Evolutionary conservation across 1,284 basidiomycete genomes (phyloP), one percentile per base, ranked within the genome.

Genomic region (Austroboletus novae-zelandiae): DNA sequence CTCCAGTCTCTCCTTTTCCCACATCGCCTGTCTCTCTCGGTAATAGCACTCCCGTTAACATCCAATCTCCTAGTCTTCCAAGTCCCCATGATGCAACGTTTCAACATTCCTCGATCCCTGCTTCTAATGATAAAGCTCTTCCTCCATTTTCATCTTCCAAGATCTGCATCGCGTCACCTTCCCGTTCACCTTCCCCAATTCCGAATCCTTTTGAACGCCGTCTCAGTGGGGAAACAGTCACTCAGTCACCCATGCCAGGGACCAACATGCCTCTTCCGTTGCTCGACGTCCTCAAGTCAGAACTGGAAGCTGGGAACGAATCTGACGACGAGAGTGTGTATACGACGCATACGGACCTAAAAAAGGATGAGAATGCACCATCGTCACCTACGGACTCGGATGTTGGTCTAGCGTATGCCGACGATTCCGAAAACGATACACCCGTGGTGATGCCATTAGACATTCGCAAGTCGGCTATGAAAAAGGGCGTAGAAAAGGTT

Each of bases 321-420:
- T 70, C 68, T 32, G 68, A 67, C 27, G 67, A 67, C 4, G 65
- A 68, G 35, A 67, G 68, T 39, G 64, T 69, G 40, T 67, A 67
- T 18, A 65, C 68, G 31, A 61, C 57, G 3, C 60, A 62, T 35
- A 54, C 70, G 9, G 61, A 57, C 51, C 44, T 43, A 13, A 62
- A 48, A 53, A 69, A 29, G 44, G 54, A 52, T 4, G 56, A 54
- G 13, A 52, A 56, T 13, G 66, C 62, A 5, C 72, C 72, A n/a
- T 64, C 62, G 35, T 76, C 76, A 5, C 75, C 69, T 17, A 76
- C 74, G 41, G 73, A 73, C 41, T 67, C 68, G 41, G 68, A 66
- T 9, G 51, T 52, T 9, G 75, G 77, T 7, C 64, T 83, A 23
- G 79, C 80, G 2, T 83, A 83, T 59, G 75, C 75, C 0, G 70